Evolutionary conservation across 768 basidiomycete species (phyloP), one percentile per base, ranked within the genome.

Genomic region (Suillus ampliporus): DNA sequence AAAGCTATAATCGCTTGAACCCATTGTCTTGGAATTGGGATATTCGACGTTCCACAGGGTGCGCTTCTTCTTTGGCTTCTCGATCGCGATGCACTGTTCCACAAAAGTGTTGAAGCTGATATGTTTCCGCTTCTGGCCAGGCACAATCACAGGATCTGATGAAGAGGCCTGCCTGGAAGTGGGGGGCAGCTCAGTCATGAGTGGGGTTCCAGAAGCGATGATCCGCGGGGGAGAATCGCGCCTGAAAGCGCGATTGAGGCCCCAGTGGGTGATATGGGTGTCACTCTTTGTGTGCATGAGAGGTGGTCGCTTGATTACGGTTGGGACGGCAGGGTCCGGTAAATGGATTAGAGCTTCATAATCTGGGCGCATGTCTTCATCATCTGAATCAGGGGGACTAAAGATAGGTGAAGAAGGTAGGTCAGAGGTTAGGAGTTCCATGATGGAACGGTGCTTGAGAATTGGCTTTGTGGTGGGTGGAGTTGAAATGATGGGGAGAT

Each of bases 31-130:
- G 34, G 44, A 46, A 40, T 57, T 63, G 37, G 54, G 57, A 63
- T 37, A 65, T 5, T 64, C 69, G 54, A 71, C 77, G 60, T 77
- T 78, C 68, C 83, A 67, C 10, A 51, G 10, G 2, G 61, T 17
- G 13, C 64, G 72, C 64, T 72, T 76, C 64, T 69, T 71, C 61
- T 80, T 78, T 0, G 91, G 92, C 69, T 89, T 89, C 71, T 94
- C 92, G 72, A 94, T 92, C 47, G 92, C 89, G 62, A 99, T 97
- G 72, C 88, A 95, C 74, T 98, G 97, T 74, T 97, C 92, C 43
- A 99, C 97, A 72, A 96, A 97, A 1, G 96, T 97, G 76, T 98
- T 99, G 84, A 99, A 99, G 68, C 85, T 90, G 79, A 99, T 98
- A 74, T 97, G 97, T 66, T 89, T 89, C 80, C 89, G 92, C 81